Percentiles rank a stretch among this genome's conserved stretches.
Evolutionary conservation across 768 basidiomycete species (phyloP).

Genomic region (Leccinum fibrillosum): DNA sequence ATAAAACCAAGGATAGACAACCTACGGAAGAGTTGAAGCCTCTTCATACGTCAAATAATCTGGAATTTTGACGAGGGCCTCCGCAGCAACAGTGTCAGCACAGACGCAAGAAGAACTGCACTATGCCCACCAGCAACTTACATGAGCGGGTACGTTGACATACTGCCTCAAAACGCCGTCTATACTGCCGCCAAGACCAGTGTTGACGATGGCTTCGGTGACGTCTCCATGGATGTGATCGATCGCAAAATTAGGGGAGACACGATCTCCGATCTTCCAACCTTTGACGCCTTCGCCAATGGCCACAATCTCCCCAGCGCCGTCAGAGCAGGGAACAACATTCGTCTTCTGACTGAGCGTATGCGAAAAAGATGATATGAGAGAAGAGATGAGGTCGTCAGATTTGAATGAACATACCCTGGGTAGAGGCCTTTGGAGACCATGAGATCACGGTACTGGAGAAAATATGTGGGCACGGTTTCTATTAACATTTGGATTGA

Average conservation of each 20-base stretch:
- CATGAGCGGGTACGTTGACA: conserved; percentile 46
- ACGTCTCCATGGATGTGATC: conserved; percentile 48
- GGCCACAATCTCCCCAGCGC: conserved; percentile 55
- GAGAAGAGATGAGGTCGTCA: conserved; percentile 22
- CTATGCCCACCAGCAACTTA: conserved; percentile 11
- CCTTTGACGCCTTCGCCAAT: conserved; percentile 37
- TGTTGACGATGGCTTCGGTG: conserved; percentile 31
- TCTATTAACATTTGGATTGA: not conserved
- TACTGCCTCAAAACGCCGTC: conserved; percentile 57
- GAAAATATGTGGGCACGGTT: not conserved
- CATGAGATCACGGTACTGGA: conserved; percentile 49
- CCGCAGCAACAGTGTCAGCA: not conserved
- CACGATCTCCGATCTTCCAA: conserved; percentile 56
- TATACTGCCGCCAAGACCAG: conserved; percentile 44
- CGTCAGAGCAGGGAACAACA: conserved; percentile 42
- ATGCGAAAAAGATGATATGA: conserved; percentile 21
- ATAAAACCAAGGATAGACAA: not conserved
- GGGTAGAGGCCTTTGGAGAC: conserved; percentile 41
- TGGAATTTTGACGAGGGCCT: conserved; percentile 53
- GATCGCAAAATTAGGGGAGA: conserved; percentile 49
- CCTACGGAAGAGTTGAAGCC: conserved; percentile 60
- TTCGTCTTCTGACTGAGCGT: conserved; percentile 22
- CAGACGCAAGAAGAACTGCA: not conserved
- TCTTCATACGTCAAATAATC: conserved; percentile 59
- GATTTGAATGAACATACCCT: conserved; percentile 21